Percentiles rank a stretch among this genome's conserved stretches.
phyloP scores from a whole-genome alignment of 495 filamentous ascomycete species.

The Neurospora sp. region DNA sequence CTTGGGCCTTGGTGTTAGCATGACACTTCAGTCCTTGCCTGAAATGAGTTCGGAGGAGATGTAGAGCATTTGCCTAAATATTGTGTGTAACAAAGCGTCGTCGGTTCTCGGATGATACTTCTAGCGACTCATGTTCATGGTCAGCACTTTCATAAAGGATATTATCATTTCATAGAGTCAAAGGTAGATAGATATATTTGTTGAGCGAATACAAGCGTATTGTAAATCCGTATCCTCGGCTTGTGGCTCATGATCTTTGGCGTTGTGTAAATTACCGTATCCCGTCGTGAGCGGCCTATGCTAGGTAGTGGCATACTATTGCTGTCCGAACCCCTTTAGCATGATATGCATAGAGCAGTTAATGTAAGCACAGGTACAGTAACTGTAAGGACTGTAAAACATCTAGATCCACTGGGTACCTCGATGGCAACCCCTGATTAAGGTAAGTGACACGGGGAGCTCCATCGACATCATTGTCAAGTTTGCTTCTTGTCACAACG shows the following conservation, averaged over 20 bases:
- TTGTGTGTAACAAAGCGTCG: neutral
- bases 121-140: neutral
- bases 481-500: neutral
- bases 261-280: neutral
- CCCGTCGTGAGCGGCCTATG: neutral
- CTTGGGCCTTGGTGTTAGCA: neutral
- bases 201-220: neutral
- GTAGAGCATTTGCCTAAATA: neutral
- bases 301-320: neutral
- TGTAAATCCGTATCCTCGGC: neutral
- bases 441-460: neutral
- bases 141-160: neutral
- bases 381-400: neutral
- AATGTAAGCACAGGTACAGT: neutral
- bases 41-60: neutral
- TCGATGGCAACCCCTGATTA: neutral
- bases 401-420: neutral
- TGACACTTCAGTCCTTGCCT: neutral
- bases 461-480: neutral
- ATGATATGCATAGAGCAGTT: neutral
- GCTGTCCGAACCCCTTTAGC: neutral
- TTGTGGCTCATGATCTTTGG: neutral
- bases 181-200: neutral
- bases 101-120: neutral
- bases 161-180: neutral